Evolutionary conservation across 1,139 yeast genomes (phyloP).

Genomic region (Sugiyamaella paludigena): DNA sequence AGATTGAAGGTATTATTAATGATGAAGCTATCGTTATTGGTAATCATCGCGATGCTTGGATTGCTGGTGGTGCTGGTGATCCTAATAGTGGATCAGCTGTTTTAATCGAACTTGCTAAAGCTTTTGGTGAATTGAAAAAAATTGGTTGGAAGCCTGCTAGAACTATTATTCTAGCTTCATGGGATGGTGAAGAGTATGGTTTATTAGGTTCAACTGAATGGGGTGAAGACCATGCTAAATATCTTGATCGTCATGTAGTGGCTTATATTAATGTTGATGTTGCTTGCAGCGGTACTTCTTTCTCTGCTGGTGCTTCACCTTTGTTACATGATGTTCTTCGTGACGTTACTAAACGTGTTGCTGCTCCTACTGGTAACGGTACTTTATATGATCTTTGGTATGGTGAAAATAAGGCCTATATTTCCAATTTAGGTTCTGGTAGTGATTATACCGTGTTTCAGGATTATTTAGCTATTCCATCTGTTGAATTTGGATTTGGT

Average conservation of each 20-base stretch:
- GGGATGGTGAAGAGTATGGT: constrained; percentile 78
- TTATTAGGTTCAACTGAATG: constrained; percentile 66
- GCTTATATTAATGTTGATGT: constrained; percentile 66
- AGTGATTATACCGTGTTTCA: constrained; percentile 67
- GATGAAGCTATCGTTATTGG: constrained; percentile 59
- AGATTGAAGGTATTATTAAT: constrained; percentile 49
- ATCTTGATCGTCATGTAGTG: constrained; percentile 47
- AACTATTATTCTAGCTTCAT: constrained; percentile 58
- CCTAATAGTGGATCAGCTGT: constrained; percentile 67
- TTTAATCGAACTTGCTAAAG: constrained; percentile 57
- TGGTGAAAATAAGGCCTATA: constrained; percentile 35
- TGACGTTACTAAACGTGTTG: constrained; percentile 42
- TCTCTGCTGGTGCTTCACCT: constrained; percentile 52
- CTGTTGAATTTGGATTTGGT: constrained; percentile 55
- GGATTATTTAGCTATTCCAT: constrained; percentile 66
- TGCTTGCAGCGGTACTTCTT: constrained; percentile 52
- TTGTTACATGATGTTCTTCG: constrained; percentile 45
- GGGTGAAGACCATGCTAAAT: constrained; percentile 53
- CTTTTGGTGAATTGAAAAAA: constrained; percentile 47
- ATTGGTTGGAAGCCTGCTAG: constrained; percentile 64
- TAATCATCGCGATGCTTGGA: constrained; percentile 74
- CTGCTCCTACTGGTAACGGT: constrained; percentile 43
- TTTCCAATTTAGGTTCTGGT: constrained; percentile 58
- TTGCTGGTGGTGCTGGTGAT: constrained; percentile 68
- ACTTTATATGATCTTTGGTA: constrained; percentile 61